Evolutionary conservation across 2,329 filamentous ascomycete genomes (phyloP).

Genomic region (Xylaria sp.): DNA sequence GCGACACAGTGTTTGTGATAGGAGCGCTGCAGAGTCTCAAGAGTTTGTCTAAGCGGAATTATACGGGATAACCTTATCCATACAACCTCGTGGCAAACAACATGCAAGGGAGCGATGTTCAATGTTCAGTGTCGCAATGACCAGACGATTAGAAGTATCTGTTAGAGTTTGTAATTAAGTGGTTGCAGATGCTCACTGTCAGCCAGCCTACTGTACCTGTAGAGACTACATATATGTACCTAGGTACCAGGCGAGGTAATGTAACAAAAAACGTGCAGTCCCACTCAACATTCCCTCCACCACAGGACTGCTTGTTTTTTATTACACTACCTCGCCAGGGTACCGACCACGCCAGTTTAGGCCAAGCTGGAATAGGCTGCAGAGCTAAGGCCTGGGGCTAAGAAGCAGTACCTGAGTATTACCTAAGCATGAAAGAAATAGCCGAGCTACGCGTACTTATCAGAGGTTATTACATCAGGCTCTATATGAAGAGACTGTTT

Average conservation of each 20-base stretch:
- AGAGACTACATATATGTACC: no score
- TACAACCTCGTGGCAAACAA: neutral
- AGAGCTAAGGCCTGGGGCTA: neutral
- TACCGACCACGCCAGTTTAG: neutral
- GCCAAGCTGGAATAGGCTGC: neutral
- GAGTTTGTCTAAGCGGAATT: neutral
- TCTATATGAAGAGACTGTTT: no score
- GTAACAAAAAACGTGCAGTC: no score
- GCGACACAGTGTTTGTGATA: neutral
- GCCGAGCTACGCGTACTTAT: neutral
- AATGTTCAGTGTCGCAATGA: neutral
- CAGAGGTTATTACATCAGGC: no score
- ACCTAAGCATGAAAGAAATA: neutral
- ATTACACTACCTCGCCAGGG: no score
- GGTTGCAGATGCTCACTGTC: conserved; percentile 6
- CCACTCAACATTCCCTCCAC: no score
- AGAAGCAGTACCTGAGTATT: neutral
- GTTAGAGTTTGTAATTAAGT: neutral
- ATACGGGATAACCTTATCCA: neutral
- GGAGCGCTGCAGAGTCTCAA: neutral
- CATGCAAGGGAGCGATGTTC: neutral
- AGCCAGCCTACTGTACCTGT: neutral
- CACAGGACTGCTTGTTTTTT: no score
- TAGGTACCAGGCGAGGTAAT: no score
- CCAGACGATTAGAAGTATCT: neutral